These are phyloP conservation scores for Venturia pyrina DNA, from an alignment of 2,329 filamentous ascomycete genomes.

Conservation along the genomic window DNA sequence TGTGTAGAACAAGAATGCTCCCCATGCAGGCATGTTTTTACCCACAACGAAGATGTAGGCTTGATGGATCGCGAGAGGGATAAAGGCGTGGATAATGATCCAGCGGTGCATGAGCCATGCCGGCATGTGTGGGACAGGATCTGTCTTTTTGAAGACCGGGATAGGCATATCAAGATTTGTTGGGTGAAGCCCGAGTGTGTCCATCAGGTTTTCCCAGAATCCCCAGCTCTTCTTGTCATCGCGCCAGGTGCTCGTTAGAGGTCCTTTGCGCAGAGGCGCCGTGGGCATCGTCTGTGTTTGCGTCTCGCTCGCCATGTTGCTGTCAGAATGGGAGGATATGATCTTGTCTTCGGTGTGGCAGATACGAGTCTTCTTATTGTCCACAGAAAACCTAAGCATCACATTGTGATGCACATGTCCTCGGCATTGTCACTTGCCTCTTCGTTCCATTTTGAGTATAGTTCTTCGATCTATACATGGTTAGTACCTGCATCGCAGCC, in stretches of 20 bases:
- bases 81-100: constrained; percentile 29
- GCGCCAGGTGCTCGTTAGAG: constrained; percentile 12
- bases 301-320: neutral
- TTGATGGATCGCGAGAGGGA: constrained; percentile 31
- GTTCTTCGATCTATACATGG: neutral
- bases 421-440: neutral
- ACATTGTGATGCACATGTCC: neutral
- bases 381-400: neutral
- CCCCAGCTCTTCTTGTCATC: constrained; percentile 9
- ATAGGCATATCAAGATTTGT: constrained; percentile 20
- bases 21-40: constrained; percentile 21
- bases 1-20: constrained; percentile 29
- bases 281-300: constrained; percentile 1
- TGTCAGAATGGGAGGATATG: neutral
- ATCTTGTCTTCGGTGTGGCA: neutral
- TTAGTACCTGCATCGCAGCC: neutral
- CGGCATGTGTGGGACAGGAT: constrained; percentile 31
- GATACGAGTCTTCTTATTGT: neutral
- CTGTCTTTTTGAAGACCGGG: constrained; percentile 31
- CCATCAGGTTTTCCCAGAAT: constrained; percentile 11
- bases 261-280: neutral
- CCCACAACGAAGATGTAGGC: constrained; percentile 23
- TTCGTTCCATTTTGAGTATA: neutral
- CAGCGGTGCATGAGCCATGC: constrained; percentile 30
- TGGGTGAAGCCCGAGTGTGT: neutral